A percentile compares a stretch with the other conserved stretches of the same genome.
phyloP scores from a whole-genome alignment of 768 basidiomycete species.

The Cyclocybe cylindracea region DNA sequence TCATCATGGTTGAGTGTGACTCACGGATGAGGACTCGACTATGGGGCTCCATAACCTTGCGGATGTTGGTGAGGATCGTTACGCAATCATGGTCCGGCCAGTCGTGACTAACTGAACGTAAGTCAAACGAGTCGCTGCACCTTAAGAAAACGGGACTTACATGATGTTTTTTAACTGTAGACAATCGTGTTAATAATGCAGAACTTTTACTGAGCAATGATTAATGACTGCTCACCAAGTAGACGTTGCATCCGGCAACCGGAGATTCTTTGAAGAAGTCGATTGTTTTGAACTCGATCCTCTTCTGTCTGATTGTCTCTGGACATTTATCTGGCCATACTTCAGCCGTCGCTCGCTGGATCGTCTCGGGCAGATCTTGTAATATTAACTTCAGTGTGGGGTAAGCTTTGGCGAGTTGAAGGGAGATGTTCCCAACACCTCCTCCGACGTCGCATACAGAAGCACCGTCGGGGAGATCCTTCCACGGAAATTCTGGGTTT shows the following conservation, averaged over 20 bases:
- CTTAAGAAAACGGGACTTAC: constrained; percentile 19
- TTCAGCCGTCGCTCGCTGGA: constrained; percentile 25
- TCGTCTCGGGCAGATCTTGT: constrained; percentile 35
- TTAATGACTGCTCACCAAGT: constrained; percentile 33
- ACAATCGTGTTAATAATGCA: neutral
- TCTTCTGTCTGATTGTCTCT: constrained; percentile 31
- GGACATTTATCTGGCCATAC: constrained; percentile 35
- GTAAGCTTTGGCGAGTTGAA: too few relatives aligned
- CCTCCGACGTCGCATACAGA: too few relatives aligned
- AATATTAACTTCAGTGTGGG: constrained; percentile 21
- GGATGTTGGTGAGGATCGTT: constrained; percentile 35
- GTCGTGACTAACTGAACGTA: constrained; percentile 32
- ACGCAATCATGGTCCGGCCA: constrained; percentile 39
- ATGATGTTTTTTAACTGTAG: constrained; percentile 35
- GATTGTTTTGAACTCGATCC: constrained; percentile 36
- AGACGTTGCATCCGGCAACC: constrained; percentile 35
- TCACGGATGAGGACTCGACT: constrained; percentile 39
- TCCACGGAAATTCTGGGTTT: too few relatives aligned
- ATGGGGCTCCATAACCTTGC: constrained; percentile 32
- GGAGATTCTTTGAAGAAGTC: constrained; percentile 41
- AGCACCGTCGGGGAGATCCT: too few relatives aligned
- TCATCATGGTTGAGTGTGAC: constrained; percentile 19
- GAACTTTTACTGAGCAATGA: neutral
- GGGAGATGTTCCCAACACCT: too few relatives aligned
- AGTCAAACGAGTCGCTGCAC: neutral